Conservation (phyloP, 768 basidiomycete species). For the Saitozyma podzolica region DNA sequence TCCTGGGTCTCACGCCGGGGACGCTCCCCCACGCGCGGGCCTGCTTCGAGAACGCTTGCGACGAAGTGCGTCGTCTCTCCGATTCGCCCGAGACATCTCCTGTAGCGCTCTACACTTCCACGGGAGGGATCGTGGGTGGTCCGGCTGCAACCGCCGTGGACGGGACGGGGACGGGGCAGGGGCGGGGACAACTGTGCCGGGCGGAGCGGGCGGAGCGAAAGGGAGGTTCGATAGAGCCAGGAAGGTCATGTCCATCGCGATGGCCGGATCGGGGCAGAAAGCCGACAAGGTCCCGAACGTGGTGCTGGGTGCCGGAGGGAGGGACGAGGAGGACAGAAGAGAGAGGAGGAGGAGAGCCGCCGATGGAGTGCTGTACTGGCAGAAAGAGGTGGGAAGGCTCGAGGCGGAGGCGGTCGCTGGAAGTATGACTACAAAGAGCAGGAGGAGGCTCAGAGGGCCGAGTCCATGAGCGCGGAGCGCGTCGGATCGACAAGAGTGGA, state of each 20-base stretch:
- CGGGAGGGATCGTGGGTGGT: neutral
- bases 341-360: conserved; percentile 41
- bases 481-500: too few relatives aligned
- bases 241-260: conserved; percentile 16
- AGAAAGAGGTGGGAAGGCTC: conserved; percentile 39
- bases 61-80: conserved; percentile 26
- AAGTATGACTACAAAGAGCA: neutral
- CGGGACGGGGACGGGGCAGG: too few relatives aligned
- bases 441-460: neutral
- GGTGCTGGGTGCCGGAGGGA: conserved; percentile 28
- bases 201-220: conserved; percentile 3
- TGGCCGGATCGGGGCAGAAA: neutral
- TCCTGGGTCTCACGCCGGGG: conserved; percentile 42
- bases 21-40: conserved; percentile 40
- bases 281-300: conserved; percentile 20
- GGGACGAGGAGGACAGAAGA: conserved; percentile 41
- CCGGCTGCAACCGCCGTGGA: neutral
- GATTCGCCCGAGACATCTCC: neutral
- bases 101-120: neutral
- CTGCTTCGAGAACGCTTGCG: conserved; percentile 39
- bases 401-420: conserved; percentile 19
- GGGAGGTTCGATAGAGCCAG: conserved; percentile 15
- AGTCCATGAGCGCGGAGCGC: neutral
- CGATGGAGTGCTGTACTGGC: conserved; percentile 47
- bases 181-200: neutral